Evolutionary conservation across 805 yeast species (phyloP).

Genomic region (Pichia nakasei): DNA sequence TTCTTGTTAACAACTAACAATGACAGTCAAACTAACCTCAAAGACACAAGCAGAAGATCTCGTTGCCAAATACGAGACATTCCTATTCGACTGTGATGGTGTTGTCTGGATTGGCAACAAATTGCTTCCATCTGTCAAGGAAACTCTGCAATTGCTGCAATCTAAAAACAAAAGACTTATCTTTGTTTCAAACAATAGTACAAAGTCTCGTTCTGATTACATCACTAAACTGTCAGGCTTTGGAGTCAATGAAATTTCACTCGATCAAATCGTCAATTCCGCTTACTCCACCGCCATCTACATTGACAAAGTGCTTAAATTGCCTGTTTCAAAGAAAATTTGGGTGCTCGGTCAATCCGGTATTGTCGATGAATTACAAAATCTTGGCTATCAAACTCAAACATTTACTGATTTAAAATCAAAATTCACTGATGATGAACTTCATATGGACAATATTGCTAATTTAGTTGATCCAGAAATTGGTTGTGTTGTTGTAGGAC

Average conservation of each 20-base stretch:
- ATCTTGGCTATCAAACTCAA: conserved; percentile 62
- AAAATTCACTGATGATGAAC: background rate
- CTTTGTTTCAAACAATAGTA: conserved; percentile 93
- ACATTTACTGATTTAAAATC: conserved; percentile 53
- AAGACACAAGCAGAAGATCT: conserved; percentile 43
- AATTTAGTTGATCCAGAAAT: conserved; percentile 63
- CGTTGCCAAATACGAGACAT: conserved; percentile 66
- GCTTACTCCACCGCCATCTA: conserved; percentile 89
- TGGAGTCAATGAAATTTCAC: conserved; percentile 37
- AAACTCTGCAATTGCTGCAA: conserved; percentile 59
- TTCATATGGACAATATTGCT: conserved; percentile 47
- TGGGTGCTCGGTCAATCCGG: conserved; percentile 90
- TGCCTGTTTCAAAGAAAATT: conserved; percentile 69
- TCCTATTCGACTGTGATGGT: conserved; percentile 95
- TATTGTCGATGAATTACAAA: conserved; percentile 66
- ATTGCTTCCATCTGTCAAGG: conserved; percentile 67
- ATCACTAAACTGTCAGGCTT: conserved; percentile 64
- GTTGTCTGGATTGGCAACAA: conserved; percentile 90
- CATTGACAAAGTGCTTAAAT: conserved; percentile 61
- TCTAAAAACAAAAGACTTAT: conserved; percentile 53
- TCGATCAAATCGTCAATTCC: conserved; percentile 75
- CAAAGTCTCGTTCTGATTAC: conserved; percentile 77
- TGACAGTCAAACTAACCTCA: conserved; percentile 42
- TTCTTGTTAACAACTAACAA: conserved; percentile 8
- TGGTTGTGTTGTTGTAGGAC: conserved; percentile 85